Evolutionary conservation across 805 yeast species (phyloP).

Genomic region (Jamesozyma hellenica): DNA sequence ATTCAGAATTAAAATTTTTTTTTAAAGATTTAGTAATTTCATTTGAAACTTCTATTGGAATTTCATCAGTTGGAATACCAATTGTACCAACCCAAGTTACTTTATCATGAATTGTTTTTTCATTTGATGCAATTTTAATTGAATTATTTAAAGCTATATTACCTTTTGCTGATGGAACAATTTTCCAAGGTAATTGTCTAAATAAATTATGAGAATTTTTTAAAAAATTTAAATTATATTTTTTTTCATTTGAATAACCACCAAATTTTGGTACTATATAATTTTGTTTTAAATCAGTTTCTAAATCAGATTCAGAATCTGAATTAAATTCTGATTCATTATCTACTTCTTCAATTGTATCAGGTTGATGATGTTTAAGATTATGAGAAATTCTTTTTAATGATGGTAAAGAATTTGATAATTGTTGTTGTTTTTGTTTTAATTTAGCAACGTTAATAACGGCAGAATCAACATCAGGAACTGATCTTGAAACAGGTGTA

Average conservation of each 20-base stretch:
- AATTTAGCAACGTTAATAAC: constrained; percentile 25
- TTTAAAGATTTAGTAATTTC: constrained; percentile 42
- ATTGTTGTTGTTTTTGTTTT: constrained; percentile 20
- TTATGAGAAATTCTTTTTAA: constrained; percentile 21
- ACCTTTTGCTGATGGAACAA: constrained; percentile 61
- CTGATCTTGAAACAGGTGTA: constrained; percentile 28
- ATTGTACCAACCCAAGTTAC: constrained; percentile 81
- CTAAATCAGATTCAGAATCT: constrained; percentile 16
- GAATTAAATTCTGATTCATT: neutral
- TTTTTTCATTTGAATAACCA: constrained; percentile 58
- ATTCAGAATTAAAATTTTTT: constrained; percentile 44
- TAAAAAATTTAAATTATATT: constrained; percentile 34
- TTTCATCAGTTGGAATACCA: constrained; percentile 82
- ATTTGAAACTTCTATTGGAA: constrained; percentile 46
- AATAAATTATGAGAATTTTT: constrained; percentile 31
- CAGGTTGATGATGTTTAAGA: neutral
- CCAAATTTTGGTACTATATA: constrained; percentile 45
- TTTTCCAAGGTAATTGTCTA: constrained; percentile 57
- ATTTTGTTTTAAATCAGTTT: constrained; percentile 10
- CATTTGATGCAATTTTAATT: constrained; percentile 46
- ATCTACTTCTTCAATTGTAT: neutral
- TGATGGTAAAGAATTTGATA: constrained; percentile 22
- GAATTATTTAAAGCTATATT: constrained; percentile 88
- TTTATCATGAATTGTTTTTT: constrained; percentile 30
- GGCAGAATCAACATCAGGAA: constrained; percentile 25